These are phyloP conservation scores for Trichoderma oligosporum DNA, from an alignment of 2,329 filamentous ascomycete genomes.

Conservation along the genomic window DNA sequence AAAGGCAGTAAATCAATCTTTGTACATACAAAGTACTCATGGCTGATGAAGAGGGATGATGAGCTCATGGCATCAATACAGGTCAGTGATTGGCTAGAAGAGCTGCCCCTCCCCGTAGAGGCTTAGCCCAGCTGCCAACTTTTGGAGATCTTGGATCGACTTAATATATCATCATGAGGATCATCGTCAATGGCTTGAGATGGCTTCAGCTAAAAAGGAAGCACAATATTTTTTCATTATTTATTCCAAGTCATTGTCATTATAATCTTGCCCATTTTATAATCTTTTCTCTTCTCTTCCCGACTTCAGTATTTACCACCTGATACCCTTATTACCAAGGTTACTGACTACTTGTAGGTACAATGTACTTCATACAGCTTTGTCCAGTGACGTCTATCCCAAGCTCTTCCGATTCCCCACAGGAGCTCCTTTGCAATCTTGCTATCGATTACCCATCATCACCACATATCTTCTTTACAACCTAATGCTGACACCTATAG, in stretches of 20 bases:
- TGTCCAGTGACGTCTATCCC: conserved; percentile 16
- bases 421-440: conserved; percentile 18
- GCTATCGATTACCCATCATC: conserved; percentile 11
- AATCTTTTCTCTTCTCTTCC: too few relatives aligned
- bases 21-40: too few relatives aligned
- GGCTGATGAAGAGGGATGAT: neutral
- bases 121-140: neutral
- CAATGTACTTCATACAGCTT: too few relatives aligned
- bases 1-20: neutral
- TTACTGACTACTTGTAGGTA: too few relatives aligned
- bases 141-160: conserved; percentile 1
- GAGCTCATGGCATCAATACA: conserved; percentile 11
- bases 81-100: conserved; percentile 1
- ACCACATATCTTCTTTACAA: neutral
- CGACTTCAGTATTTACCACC: neutral
- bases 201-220: neutral
- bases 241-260: neutral
- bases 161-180: neutral
- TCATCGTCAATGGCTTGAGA: neutral
- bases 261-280: neutral
- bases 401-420: conserved; percentile 12
- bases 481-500: neutral
- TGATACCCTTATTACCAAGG: too few relatives aligned
- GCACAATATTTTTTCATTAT: neutral
- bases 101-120: neutral